Evolutionary conservation across 2,329 filamentous ascomycete genomes (phyloP).

Genomic region (Fusarium ramigenum): DNA sequence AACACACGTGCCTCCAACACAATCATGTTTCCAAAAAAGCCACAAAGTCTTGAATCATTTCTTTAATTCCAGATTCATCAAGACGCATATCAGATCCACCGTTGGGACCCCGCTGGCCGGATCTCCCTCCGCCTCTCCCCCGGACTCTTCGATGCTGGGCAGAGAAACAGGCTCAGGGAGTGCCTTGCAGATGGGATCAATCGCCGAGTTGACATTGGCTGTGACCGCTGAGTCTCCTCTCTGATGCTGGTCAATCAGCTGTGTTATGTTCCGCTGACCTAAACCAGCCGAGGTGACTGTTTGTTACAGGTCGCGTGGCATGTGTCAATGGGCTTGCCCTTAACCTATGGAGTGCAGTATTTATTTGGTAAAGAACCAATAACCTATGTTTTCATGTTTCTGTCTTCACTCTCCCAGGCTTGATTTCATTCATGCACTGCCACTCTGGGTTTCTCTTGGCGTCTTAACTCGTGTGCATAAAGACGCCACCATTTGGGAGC

Average conservation of each 20-base stretch:
- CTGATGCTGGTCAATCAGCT: slow-evolving; percentile 15
- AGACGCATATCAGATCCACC: slow-evolving; percentile 29
- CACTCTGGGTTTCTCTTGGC: slow-evolving; percentile 24
- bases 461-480: slow-evolving; percentile 4
- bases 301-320: slow-evolving; percentile 16
- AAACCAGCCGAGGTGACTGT: slow-evolving; percentile 33
- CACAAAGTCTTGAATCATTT: neutral
- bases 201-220: slow-evolving; percentile 14
- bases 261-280: slow-evolving; percentile 9
- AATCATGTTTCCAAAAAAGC: neutral
- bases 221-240: slow-evolving; percentile 2
- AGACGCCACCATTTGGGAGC: slow-evolving; percentile 34
- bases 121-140: slow-evolving; percentile 22
- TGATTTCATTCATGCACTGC: slow-evolving; percentile 21
- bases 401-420: neutral
- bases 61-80: slow-evolving; percentile 22
- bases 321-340: slow-evolving; percentile 23
- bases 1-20: neutral
- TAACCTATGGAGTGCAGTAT: neutral
- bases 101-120: neutral
- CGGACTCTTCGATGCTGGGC: slow-evolving; percentile 12
- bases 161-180: slow-evolving; percentile 19
- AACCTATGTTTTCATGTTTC: neutral
- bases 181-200: slow-evolving; percentile 33
- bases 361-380: neutral